Evolutionary conservation across 371 early-diverging fungal genomes (phyloP), one percentile per base, ranked within the genome.

Genomic region (Zopfochytrium polystomum): DNA sequence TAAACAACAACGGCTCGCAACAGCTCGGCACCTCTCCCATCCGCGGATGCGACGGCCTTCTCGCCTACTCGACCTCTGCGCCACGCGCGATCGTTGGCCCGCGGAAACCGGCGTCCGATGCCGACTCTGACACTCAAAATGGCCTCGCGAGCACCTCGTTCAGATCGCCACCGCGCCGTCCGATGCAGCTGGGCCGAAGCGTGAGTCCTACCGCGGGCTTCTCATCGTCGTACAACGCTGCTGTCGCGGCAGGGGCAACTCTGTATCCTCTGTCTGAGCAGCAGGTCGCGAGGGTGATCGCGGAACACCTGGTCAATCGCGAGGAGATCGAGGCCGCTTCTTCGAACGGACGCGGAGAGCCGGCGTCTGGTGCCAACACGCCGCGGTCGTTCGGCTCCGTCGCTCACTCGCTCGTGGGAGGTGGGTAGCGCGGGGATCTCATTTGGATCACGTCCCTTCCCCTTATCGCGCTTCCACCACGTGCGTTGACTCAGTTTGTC

Each of bases 301-400:
- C 75, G 15, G 75, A 71, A 42, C 75, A 75, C 48, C 59, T 75
- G 22, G 72, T 75, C 22, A 27, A 26, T 22, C 54, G 62, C 31
- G 60, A 51, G 15, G 52, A 56, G 7, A 38, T 7, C 1, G 46
- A n/a, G n/a, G n/a, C n/a, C n/a, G n/a, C n/a, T n/a, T n/a, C n/a
- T n/a, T n/a, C n/a, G n/a, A n/a, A n/a, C n/a, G n/a, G n/a, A n/a
- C n/a, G n/a, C n/a, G n/a, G n/a, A n/a, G n/a, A n/a, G n/a, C n/a
- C n/a, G n/a, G n/a, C n/a, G n/a, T n/a, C n/a, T n/a, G n/a, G n/a
- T n/a, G n/a, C n/a, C n/a, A n/a, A n/a, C n/a, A n/a, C n/a, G n/a
- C n/a, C n/a, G n/a, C n/a, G n/a, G n/a, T n/a, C n/a, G n/a, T n/a
- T n/a, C n/a, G n/a, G n/a, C n/a, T n/a, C n/a, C n/a, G n/a, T n/a